These are phyloP conservation scores for Fagopyrum esculentum DNA, from an alignment of 148 eudicot species.

Conservation along the genomic window DNA sequence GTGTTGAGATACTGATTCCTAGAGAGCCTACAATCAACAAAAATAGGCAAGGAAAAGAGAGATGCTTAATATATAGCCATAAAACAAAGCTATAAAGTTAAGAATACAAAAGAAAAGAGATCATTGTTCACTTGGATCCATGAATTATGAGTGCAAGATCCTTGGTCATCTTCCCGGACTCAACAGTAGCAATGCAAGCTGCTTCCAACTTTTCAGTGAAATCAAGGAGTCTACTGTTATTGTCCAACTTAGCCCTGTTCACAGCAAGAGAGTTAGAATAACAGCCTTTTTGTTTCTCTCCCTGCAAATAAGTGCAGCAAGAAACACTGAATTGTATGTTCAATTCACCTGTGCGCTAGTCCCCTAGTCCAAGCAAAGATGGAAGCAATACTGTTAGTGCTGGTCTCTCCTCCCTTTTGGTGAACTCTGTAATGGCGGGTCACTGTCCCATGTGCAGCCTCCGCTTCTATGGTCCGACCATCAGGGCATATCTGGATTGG, in stretches of 20 bases:
- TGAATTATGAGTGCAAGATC: constrained; percentile 88
- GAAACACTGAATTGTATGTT: not conserved
- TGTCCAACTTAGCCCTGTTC: constrained; percentile 72
- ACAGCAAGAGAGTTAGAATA: not conserved
- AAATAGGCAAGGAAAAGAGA: not conserved
- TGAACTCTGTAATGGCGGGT: constrained; percentile 47
- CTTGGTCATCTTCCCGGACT: constrained; percentile 95
- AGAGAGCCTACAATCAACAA: constrained; percentile 32
- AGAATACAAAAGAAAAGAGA: not conserved
- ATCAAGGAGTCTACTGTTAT: constrained; percentile 52
- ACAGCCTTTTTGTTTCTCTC: not conserved
- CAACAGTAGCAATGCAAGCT: constrained; percentile 79
- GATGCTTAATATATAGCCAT: not conserved
- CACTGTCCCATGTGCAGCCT: constrained; percentile 56
- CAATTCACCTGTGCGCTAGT: constrained; percentile 38
- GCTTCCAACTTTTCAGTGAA: constrained; percentile 84
- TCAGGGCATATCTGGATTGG: constrained; percentile 36
- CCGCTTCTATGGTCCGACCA: constrained; percentile 52
- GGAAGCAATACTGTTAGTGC: constrained; percentile 52
- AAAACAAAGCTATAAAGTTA: not conserved
- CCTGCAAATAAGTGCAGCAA: not conserved
- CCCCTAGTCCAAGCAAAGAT: constrained; percentile 52
- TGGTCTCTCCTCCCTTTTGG: constrained; percentile 52
- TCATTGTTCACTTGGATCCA: constrained; percentile 54
- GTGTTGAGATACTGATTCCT: constrained; percentile 71